Base-by-base conservation (phyloP, 2,329 filamentous ascomycete genomes). In the Chrysoporthe cubensis region DNA sequence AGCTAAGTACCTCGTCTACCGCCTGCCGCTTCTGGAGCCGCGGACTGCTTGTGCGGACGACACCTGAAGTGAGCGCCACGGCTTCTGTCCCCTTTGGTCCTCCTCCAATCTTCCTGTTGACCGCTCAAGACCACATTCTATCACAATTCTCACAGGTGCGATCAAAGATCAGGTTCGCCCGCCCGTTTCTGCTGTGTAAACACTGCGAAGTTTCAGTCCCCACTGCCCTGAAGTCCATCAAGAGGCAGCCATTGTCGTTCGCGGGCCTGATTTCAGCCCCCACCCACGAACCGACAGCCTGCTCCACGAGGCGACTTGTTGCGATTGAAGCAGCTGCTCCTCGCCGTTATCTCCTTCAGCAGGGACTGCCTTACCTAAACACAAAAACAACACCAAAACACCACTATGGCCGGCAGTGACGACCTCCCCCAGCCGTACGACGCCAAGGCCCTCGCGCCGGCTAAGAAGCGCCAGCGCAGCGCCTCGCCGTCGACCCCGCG, bases 401-500 rank as follows among this genome's bases (percentile, higher is more conserved):
- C 59, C 70, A 73, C 52, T 66, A 82, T 82, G 80, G 73, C 76
- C 61, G 76, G 74, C 70, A 69, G 73, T 59, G 80, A 82, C 66
- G 79, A 81, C n/a, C 81, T 87, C 5, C 87, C 87, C 9, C 86
- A 88, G 70, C 86, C 87, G 5, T 89, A 88, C 78, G 86, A 88
- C 71, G 87, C 87, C 32, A 85, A 84, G 71, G 82, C 81, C 54
- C 82, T 89, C 32, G 85, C 87, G 71, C 82, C 85, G 1, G 85
- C 86, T 37, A 88, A 88, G 76, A 85, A 87, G 73, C 85, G 86
- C 61, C 83, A 84, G 68, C 76, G 86, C 18, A 88, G 86, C 1
- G 79, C 82, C 46, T 87, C 86, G 1, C 81, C 81, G 9, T 75
- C 74, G 40, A 74, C 73, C 8, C 71, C 71, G 5, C 63, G 56